Evolutionary conservation across 225 moss, liverwort and hornwort species (phyloP).

Genomic region (Asterella californica): DNA sequence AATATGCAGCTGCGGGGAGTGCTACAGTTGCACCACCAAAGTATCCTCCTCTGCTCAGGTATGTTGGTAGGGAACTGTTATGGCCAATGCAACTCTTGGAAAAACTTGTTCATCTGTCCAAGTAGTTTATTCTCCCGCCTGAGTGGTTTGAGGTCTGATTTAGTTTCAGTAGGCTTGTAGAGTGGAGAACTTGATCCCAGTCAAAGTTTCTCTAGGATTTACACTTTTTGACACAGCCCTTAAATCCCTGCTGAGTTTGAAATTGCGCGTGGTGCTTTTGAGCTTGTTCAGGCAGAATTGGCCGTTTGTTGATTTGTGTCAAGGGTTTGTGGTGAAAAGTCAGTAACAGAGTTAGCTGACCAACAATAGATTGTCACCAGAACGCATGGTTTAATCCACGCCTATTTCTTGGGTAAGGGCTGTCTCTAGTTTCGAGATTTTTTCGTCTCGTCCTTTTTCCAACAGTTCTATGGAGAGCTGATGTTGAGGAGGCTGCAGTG

Average conservation of each 20-base stretch:
- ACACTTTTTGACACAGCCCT: not conserved
- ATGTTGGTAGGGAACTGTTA: not conserved
- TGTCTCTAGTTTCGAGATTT: not conserved
- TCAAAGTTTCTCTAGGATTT: too few species aligned
- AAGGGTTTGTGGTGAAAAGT: not conserved
- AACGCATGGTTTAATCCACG: not conserved
- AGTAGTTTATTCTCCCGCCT: not conserved
- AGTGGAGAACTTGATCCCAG: not conserved
- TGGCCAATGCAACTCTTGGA: not conserved
- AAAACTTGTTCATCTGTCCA: not conserved
- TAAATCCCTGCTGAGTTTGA: not conserved
- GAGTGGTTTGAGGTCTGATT: not conserved
- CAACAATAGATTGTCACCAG: not conserved
- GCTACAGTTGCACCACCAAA: not conserved
- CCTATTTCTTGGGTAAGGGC: not conserved
- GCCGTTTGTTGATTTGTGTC: not conserved
- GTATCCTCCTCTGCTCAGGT: slow-evolving; percentile 44
- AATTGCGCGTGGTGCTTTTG: not conserved
- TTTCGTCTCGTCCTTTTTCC: not conserved
- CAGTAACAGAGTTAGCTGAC: not conserved
- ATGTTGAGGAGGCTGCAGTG: slow-evolving; percentile 57
- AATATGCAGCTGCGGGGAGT: slow-evolving; percentile 7
- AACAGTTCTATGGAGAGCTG: not conserved
- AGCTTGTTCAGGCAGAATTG: not conserved
- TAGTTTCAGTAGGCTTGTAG: too few species aligned